Base-by-base conservation (phyloP, 441 rosid species). In the Manihot esculenta region DNA sequence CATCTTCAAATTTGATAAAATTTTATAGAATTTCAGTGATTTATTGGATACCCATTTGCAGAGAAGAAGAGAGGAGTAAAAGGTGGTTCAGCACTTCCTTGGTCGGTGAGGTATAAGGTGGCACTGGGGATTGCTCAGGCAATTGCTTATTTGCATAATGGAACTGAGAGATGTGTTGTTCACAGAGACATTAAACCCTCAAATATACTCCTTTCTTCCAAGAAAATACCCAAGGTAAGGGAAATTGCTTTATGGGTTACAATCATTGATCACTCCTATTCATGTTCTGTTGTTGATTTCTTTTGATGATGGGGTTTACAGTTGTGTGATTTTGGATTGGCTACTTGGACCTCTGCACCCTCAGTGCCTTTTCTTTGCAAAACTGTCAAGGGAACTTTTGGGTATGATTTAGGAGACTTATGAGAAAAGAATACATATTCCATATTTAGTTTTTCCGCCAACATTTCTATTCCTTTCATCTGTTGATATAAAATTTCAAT, bases 331-430 rank as follows among this genome's bases (percentile, higher is more conserved):
- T 95, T 95, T 72, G 98, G 99, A 45, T 88, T 95, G 77, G 99
- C 99, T 56, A 87, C 97, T 66, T 91, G 99, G 99, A 95, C 98
- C 41, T 85, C 97, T 69, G 91, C 96, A 38, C 98, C 98, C n/a
- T 92, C 98, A 0, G 85, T 88, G 72, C 98, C 98, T 68, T 89
- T 95, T 80, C 97, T 95, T 8, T 95, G 99, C 89, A 95, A 89
- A 80, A 95, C 99, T 38, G 99, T 95, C 63, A 95, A 95, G 84
- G 99, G 99, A 82, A 95, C 99, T 72, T 92, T 95, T 73, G 98
- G 99, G 97, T 95, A 88, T 62, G 72, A 50, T 55, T 55, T 62
- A 64, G 41, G 47, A 70, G 9, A 23, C 58, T 64, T 61, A 10
- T 12, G 33, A 50, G 35, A 62, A 53, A 63, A 7, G 15, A 23